phyloP scores from a whole-genome alignment of 306 rosid species.

The barrel medic (Medicago truncatula) region MtrunA17r5.0-ANR NC_053045.1:62989501-62990000 shows the following conservation, averaged over 20 bases:
- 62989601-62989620: conserved; percentile 64
- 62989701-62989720: conserved; percentile 8
- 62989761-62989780: conserved; percentile 50
- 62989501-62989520: conserved; percentile 89
- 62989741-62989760: conserved; percentile 64
- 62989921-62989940: conserved; percentile 68
- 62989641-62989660: conserved; percentile 11
- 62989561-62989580: conserved; percentile 84
- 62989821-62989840: conserved; percentile 6
- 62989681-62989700: conserved; percentile 9
- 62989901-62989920: conserved; percentile 79
- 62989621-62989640: conserved; percentile 50
- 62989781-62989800: conserved; percentile 30
- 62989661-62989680: not conserved
- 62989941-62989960: conserved; percentile 75
- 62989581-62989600: conserved; percentile 86
- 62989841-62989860: conserved; percentile 43
- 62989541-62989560: conserved; percentile 78
- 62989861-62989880: conserved; percentile 86
- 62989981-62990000: conserved; percentile 80
- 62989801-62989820: not conserved
- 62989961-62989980: conserved; percentile 61
- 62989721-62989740: conserved; percentile 61
- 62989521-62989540: conserved; percentile 83
- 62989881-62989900: conserved; percentile 72